Conservation (phyloP, 257 asterid genomes). For the Sherardia arvensis region DNA sequence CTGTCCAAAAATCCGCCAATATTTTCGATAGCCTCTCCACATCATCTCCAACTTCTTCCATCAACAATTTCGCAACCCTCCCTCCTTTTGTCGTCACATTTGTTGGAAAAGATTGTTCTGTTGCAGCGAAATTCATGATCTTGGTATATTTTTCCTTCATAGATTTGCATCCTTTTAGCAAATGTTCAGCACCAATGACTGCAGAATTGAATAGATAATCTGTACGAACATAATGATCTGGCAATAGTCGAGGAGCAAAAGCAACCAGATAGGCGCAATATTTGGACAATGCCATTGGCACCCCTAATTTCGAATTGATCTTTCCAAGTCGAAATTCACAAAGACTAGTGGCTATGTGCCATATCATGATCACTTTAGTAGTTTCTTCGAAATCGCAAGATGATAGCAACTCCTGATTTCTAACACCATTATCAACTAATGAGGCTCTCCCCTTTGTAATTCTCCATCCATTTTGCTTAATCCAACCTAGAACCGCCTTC, state of each 20-base stretch:
- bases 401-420: background rate
- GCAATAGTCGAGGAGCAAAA: background rate
- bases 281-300: background rate
- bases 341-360: slow-evolving; percentile 5
- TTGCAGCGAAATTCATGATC: background rate
- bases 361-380: background rate
- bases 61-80: background rate
- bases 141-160: background rate
- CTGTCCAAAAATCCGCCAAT: background rate
- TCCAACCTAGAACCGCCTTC: background rate
- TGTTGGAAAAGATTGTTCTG: background rate
- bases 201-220: background rate
- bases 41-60: background rate
- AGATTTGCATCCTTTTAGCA: background rate
- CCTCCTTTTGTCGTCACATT: background rate
- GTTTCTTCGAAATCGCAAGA: background rate
- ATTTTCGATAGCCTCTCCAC: background rate
- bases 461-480: background rate
- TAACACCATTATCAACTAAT: background rate
- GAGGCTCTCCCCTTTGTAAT: background rate
- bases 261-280: background rate
- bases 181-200: background rate
- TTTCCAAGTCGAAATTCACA: background rate
- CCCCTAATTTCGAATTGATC: background rate
- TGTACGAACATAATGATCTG: background rate